Conservation (phyloP, 106 monocot species). For the Xerophyta viscosa region DNA sequence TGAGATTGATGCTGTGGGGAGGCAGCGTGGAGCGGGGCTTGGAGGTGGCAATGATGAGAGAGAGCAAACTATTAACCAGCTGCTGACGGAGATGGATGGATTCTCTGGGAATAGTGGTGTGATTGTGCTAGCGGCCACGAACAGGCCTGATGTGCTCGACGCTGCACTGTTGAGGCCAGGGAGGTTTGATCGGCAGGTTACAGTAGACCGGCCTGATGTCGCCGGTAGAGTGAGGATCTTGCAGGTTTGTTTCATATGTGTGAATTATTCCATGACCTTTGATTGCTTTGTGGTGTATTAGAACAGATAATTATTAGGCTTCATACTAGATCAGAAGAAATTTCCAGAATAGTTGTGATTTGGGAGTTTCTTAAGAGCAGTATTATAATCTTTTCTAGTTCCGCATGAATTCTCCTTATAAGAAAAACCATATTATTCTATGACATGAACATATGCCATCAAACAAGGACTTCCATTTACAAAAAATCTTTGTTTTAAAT, state of each 20-base stretch:
- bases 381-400: no score
- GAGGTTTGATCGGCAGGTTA: constrained; percentile 93
- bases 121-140: constrained; percentile 92
- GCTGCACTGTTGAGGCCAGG: constrained; percentile 83
- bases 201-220: constrained; percentile 89
- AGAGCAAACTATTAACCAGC: constrained; percentile 99
- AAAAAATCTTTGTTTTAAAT: no score
- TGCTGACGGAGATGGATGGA: constrained; percentile 98
- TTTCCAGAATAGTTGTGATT: no score
- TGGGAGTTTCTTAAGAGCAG: no score
- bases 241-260: constrained; percentile 58
- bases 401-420: no score
- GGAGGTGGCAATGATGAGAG: constrained; percentile 98
- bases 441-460: no score
- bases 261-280: no score
- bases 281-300: no score
- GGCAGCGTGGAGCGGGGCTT: constrained; percentile 90
- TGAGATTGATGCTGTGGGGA: constrained; percentile 95
- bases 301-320: no score
- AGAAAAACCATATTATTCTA: no score
- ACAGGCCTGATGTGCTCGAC: constrained; percentile 94
- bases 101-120: constrained; percentile 95
- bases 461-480: no score
- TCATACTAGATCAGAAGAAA: no score
- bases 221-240: constrained; percentile 95